Evolutionary conservation across 306 rosid species (phyloP), one percentile per base, ranked within the genome.

Genomic region (Chamaecrista fasciculata): DNA sequence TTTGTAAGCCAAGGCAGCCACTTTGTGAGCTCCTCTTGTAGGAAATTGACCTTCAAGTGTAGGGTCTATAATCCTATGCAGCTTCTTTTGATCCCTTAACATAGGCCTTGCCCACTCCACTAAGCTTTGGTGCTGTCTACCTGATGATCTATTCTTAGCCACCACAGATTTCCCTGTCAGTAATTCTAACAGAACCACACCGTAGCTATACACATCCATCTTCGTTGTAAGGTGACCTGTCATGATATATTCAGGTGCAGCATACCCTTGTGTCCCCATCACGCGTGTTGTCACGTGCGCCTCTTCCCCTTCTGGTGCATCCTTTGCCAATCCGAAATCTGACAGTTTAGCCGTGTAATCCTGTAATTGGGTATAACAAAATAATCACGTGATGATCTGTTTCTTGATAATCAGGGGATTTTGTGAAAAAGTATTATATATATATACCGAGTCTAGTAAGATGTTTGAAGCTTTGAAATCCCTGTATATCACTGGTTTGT

Each of bases 71-170:
- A 87, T 44, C 51, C 55, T 49, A 19, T 31, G 52, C 3, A 90
- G 62, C 78, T 76, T 85, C 55, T 73, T 81, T 0, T 73, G 84
- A 66, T 85, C 89, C 75, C 83, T 92, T 62, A 89, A 29, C 25
- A 78, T 65, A 33, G 96, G 95, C 66, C 87, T 87, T n/a, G 86
- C 83, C 96, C 96, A 87, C n/a, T 87, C 86, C 74, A 92, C 96
- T 2, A 92, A 82, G 80, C 72, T 79, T 5, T 82, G n/a, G n/a
- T n/a, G 76, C 36, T 85, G 76, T 6, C 76, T 58, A 21, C 55
- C 76, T 1, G 84, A 65, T 1, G 84, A 65, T 11, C 85, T 73
- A 31, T 6, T 78, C 56, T 74, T 80, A 20, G 87, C 91, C 50
- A 92, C 77, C 23, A 85, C 91, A 18, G 80, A 57, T 58, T 74